Conservation (phyloP, 305 asterid species). For the Fraxinus angustifolia region DNA sequence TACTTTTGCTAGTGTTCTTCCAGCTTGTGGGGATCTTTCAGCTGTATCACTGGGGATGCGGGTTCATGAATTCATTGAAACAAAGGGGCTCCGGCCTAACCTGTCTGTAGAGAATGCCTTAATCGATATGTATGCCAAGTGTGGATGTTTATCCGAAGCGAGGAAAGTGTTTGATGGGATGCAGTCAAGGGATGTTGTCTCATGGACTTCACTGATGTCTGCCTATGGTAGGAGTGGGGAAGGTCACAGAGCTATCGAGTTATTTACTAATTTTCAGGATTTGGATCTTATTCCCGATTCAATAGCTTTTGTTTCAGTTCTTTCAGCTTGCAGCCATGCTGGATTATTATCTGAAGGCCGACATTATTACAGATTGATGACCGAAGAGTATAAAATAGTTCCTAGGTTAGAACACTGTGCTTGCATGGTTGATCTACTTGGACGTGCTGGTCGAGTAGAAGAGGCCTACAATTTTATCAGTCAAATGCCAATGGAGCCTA, state of each 20-base stretch:
- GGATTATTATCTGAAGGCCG: slow-evolving; percentile 63
- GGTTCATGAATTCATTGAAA: slow-evolving; percentile 49
- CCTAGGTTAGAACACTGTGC: slow-evolving; percentile 78
- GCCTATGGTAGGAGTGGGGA: slow-evolving; percentile 81
- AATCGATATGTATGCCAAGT: slow-evolving; percentile 86
- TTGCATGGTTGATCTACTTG: slow-evolving; percentile 88
- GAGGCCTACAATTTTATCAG: slow-evolving; percentile 66
- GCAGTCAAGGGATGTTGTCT: slow-evolving; percentile 61
- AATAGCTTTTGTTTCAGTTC: slow-evolving; percentile 79
- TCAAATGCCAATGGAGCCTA: slow-evolving; percentile 59
- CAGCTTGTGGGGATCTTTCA: slow-evolving; percentile 84
- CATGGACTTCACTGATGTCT: slow-evolving; percentile 87
- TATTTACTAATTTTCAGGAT: slow-evolving; percentile 56
- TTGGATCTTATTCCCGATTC: slow-evolving; percentile 62
- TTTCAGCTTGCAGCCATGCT: slow-evolving; percentile 88
- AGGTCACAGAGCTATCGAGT: slow-evolving; percentile 53
- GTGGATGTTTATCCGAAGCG: slow-evolving; percentile 76
- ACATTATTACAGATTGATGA: slow-evolving; percentile 53
- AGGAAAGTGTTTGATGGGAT: slow-evolving; percentile 64
- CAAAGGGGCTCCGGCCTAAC: slow-evolving; percentile 53
- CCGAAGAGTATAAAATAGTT: slow-evolving; percentile 47
- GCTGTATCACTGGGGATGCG: slow-evolving; percentile 57
- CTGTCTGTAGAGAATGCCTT: slow-evolving; percentile 72
- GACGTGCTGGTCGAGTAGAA: slow-evolving; percentile 58
- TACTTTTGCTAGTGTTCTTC: slow-evolving; percentile 71